Evolutionary conservation across 768 basidiomycete species (phyloP), one percentile per base, ranked within the genome.

Genomic region (Termitomyces sp.): DNA sequence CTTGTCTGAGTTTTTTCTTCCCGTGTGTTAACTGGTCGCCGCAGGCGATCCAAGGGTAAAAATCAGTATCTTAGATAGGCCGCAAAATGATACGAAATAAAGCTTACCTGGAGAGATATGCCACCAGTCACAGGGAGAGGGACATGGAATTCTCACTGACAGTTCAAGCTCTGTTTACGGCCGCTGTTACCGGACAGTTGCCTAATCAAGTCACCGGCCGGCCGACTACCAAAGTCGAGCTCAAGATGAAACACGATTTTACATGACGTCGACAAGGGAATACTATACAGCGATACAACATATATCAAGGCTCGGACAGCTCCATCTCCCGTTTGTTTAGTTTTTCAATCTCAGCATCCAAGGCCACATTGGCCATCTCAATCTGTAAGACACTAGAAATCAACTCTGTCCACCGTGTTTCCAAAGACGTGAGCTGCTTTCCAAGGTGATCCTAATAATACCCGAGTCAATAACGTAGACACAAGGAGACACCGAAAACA

Each of bases 341-440:
- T 43, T 80, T 75, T 50, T 81, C 83, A 52, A 97, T 80, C 69
- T 97, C 94, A 5, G 79, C 86, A 66, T 95, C 94, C 72, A 97
- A 73, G 32, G 94, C 93, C 46, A 88, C 82, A 71, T 94, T 96
- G 17, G 95, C 96, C 86, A 98, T 87, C 80, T 97, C 96, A 65
- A 97, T 90, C 75, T 98, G 96, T 61, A 98, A 76, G 49, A 96
- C 90, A 68, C 76, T 89, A 57, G 93, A 94, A 59, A 98, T 88
- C 51, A 98, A 79, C 74, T 95, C 92, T 25, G 93, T 96, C 96
- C 96, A 98, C 63, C 88, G 83, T 42, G 85, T 89, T 74, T 98
- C 95, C 61, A 97, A 76, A 9, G 85, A 77, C 34, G 86, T 90
- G 61, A 98, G 77, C 67, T 95, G 92, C 55, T 84, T 80, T 56